Percentiles rank a stretch among this genome's conserved stretches.
Conservation (phyloP, 345 rosid species). For the Reutealis trisperma region DNA sequence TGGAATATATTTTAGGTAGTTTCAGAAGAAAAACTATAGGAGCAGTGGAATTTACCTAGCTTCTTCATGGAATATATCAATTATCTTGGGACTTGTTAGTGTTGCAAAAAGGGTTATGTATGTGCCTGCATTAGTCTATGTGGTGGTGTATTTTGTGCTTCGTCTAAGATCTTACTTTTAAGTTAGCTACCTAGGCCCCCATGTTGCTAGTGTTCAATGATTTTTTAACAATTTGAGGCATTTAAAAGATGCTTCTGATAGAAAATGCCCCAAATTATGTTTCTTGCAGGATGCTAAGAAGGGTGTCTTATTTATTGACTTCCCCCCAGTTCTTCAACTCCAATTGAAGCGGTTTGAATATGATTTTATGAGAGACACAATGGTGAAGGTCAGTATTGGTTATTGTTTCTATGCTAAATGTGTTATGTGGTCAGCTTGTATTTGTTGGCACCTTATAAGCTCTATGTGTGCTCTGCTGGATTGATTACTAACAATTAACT, state of each 20-base stretch:
- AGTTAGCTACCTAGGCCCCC: background rate
- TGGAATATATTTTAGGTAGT: background rate
- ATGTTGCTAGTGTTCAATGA: background rate
- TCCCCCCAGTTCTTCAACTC: constrained; percentile 98
- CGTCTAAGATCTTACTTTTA: background rate
- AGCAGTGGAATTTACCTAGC: background rate
- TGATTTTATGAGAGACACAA: constrained; percentile 88
- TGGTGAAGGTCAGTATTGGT: constrained; percentile 79
- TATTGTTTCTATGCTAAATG: background rate
- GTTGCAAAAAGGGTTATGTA: background rate
- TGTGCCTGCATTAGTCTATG: background rate
- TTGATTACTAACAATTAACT: background rate
- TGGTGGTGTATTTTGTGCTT: background rate
- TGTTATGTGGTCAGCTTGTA: background rate
- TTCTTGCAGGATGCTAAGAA: constrained; percentile 89
- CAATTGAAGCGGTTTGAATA: constrained; percentile 94
- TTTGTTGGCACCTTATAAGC: background rate
- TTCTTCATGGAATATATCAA: background rate
- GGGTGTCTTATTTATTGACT: constrained; percentile 86
- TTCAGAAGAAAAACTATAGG: background rate
- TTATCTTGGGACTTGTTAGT: background rate
- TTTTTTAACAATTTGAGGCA: background rate
- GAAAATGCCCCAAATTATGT: constrained; percentile 8
- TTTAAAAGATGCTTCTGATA: background rate
- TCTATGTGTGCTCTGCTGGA: background rate